Conservation (phyloP, 2,329 filamentous ascomycete species). For the Aspergillus versicolor region DNA sequence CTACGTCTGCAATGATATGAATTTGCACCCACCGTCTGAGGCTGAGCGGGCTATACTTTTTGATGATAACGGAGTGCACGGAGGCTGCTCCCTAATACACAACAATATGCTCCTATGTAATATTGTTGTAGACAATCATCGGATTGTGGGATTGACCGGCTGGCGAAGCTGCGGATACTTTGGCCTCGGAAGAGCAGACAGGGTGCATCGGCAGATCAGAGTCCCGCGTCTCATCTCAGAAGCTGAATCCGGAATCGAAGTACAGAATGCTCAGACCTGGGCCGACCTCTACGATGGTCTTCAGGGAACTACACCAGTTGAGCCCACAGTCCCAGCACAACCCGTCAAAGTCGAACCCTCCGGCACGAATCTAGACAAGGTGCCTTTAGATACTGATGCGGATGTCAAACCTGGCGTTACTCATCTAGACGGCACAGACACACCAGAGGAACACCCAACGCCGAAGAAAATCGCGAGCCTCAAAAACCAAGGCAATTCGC, state of each 20-base stretch:
- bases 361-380: constrained; percentile 28
- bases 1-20: constrained; percentile 35
- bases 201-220: constrained; percentile 34
- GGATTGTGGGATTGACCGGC: constrained; percentile 38
- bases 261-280: constrained; percentile 28
- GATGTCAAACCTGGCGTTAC: constrained; percentile 25
- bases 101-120: constrained; percentile 39
- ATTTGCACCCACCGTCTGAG: constrained; percentile 26
- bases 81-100: constrained; percentile 35
- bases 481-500: constrained; percentile 36
- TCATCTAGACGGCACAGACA: constrained; percentile 26
- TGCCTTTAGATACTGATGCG: constrained; percentile 26
- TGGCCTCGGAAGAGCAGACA: constrained; percentile 32
- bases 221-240: constrained; percentile 21
- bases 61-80: constrained; percentile 22
- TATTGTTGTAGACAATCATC: constrained; percentile 38
- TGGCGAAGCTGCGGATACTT: constrained; percentile 44
- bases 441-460: constrained; percentile 32
- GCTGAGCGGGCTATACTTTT: constrained; percentile 33
- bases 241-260: not conserved
- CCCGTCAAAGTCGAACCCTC: constrained; percentile 38
- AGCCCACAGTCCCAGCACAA: constrained; percentile 20
- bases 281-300: constrained; percentile 35
- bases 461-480: constrained; percentile 41
- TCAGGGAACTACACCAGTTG: constrained; percentile 19